phyloP scores from a whole-genome alignment of 306 rosid genomes.

The Rosa lucieae region DNA sequence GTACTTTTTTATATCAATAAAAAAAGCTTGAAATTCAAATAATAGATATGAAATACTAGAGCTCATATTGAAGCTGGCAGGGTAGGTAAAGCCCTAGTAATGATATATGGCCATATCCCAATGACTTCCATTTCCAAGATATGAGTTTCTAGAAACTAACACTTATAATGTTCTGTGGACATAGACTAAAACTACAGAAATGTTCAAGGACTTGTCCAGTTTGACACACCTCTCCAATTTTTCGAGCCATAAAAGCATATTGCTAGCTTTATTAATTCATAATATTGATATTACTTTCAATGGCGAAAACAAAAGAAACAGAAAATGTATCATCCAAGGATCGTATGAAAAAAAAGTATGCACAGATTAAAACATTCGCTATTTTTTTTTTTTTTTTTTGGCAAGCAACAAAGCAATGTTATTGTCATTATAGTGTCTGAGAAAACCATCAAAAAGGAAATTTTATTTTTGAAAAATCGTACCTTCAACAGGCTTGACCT shows the following conservation, averaged over 20 bases:
- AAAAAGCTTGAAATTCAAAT: background rate
- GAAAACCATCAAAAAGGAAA: background rate
- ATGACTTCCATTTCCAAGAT: background rate
- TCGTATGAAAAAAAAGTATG: too few relatives aligned
- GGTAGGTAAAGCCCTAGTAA: background rate
- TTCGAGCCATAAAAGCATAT: background rate
- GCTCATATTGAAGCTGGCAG: too few relatives aligned
- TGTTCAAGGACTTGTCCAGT: background rate
- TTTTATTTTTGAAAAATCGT: background rate
- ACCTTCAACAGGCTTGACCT: constrained; percentile 91
- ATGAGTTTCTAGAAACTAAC: background rate
- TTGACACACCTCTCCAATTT: background rate
- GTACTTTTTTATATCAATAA: too few relatives aligned
- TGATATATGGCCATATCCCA: background rate
- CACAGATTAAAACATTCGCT: too few relatives aligned
- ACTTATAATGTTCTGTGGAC: background rate
- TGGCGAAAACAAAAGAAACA: background rate
- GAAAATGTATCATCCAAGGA: too few relatives aligned
- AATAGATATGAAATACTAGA: background rate
- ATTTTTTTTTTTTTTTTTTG: too few relatives aligned
- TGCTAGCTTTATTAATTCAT: background rate
- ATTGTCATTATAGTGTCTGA: background rate
- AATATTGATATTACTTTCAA: background rate
- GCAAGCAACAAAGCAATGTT: background rate
- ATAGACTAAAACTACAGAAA: background rate